Conservation (phyloP, 164 flowering plant species). For the Protea cynaroides region DNA sequence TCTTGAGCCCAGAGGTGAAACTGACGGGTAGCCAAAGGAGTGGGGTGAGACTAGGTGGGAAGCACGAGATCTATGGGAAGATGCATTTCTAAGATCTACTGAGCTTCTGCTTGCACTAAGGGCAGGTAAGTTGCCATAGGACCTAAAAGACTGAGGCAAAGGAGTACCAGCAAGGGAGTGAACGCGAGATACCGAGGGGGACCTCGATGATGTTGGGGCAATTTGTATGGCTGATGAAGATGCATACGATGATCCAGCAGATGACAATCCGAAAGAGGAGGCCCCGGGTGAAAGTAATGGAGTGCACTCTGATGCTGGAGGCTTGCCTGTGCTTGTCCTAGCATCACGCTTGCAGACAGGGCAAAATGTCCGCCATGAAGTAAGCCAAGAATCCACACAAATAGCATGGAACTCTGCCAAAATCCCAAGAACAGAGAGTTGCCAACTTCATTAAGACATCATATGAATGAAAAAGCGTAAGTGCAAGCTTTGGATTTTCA, state of each 20-base stretch:
- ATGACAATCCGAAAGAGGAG: constrained; percentile 55
- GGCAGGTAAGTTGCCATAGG: constrained; percentile 52
- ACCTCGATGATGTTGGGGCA: constrained; percentile 19
- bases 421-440: constrained; percentile 2
- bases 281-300: constrained; percentile 72
- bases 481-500: not conserved
- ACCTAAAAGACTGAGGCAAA: constrained; percentile 40
- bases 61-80: constrained; percentile 63
- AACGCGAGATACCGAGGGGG: constrained; percentile 41
- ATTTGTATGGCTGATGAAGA: constrained; percentile 78
- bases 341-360: constrained; percentile 99
- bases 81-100: constrained; percentile 54
- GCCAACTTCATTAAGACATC: not conserved
- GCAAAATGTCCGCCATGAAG: constrained; percentile 97
- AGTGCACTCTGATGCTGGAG: constrained; percentile 89
- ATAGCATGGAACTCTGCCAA: constrained; percentile 88
- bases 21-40: constrained; percentile 67
- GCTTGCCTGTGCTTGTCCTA: constrained; percentile 60
- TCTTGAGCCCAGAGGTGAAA: constrained; percentile 64
- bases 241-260: constrained; percentile 45
- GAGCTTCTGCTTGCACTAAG: constrained; percentile 62
- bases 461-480: not conserved
- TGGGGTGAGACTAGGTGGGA: constrained; percentile 51
- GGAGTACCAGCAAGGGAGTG: constrained; percentile 49
- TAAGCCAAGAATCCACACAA: constrained; percentile 96